These are phyloP conservation scores for Pseudopithomyces chartarum DNA, from an alignment of 2,329 filamentous ascomycete species.

Conservation along the genomic window DNA sequence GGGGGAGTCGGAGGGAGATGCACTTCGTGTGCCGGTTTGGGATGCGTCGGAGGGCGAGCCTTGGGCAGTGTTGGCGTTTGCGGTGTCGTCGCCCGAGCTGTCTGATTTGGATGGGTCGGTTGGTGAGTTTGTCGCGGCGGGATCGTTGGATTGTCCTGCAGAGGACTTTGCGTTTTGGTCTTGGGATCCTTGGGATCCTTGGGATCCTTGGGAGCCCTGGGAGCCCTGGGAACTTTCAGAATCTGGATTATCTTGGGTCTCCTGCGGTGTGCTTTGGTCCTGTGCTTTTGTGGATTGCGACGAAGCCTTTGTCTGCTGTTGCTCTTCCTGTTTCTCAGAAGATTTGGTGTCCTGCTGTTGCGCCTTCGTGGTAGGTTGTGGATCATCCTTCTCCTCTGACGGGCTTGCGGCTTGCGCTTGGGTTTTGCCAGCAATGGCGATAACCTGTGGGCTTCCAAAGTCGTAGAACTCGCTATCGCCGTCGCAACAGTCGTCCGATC, in stretches of 20 bases:
- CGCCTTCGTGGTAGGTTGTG: neutral
- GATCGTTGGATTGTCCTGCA: neutral
- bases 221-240: too few species aligned
- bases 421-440: constrained; percentile 17
- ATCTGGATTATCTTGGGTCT: neutral
- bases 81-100: neutral
- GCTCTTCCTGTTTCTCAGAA: neutral
- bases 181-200: neutral
- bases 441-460: constrained; percentile 14
- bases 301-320: neutral
- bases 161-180: neutral
- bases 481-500: constrained; percentile 10
- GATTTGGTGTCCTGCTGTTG: neutral
- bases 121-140: neutral
- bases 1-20: neutral
- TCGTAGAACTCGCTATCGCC: constrained; percentile 6
- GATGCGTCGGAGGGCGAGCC: neutral
- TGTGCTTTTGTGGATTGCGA: neutral
- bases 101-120: neutral
- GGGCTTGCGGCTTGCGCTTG: neutral
- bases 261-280: neutral
- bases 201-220: neutral
- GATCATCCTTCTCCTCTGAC: constrained; percentile 1
- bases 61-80: neutral
- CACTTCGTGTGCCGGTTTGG: neutral